Percentiles rank a stretch among this genome's conserved stretches.
phyloP scores from a whole-genome alignment of 352 stramenopile genomes.

The Peronospora tabacina region DNA sequence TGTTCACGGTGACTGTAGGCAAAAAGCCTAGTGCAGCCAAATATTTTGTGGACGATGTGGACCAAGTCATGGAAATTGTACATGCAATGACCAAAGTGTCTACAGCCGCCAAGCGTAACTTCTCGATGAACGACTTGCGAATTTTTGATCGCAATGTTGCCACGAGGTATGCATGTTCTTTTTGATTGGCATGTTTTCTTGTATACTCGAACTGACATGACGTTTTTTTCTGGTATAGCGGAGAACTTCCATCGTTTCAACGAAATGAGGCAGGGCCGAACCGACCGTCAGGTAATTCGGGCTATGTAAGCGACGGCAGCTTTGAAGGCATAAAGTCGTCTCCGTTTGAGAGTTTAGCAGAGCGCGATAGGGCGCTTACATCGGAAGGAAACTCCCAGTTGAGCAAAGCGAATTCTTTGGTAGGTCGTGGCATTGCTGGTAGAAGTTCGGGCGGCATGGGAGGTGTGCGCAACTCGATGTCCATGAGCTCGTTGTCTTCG shows the following conservation, averaged over 20 bases:
- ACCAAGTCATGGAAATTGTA: constrained; percentile 93
- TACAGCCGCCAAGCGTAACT: constrained; percentile 72
- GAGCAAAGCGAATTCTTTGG: constrained; percentile 10
- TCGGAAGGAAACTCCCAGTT: constrained; percentile 11
- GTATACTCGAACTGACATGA: constrained; percentile 2
- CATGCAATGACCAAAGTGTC: constrained; percentile 81
- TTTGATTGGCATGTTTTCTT: neutral
- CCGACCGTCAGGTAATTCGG: constrained; percentile 18
- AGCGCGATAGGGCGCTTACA: constrained; percentile 10
- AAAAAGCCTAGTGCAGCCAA: constrained; percentile 97
- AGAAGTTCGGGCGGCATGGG: constrained; percentile 18
- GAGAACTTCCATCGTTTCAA: constrained; percentile 26
- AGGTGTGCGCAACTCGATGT: constrained; percentile 64
- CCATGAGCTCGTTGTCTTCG: constrained; percentile 75
- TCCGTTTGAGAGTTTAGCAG: constrained; percentile 25
- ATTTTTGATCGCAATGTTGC: constrained; percentile 51
- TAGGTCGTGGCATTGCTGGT: constrained; percentile 24
- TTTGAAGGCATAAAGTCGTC: constrained; percentile 40
- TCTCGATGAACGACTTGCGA: constrained; percentile 80
- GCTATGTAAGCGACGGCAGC: constrained; percentile 41
- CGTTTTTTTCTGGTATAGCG: constrained; percentile 17
- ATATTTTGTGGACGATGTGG: constrained; percentile 97
- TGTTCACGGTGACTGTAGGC: constrained; percentile 95
- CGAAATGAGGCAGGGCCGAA: constrained; percentile 18
- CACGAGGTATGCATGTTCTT: constrained; percentile 30